Conservation (phyloP, 148 eudicot genomes). For the Persicaria tinctoria region DNA sequence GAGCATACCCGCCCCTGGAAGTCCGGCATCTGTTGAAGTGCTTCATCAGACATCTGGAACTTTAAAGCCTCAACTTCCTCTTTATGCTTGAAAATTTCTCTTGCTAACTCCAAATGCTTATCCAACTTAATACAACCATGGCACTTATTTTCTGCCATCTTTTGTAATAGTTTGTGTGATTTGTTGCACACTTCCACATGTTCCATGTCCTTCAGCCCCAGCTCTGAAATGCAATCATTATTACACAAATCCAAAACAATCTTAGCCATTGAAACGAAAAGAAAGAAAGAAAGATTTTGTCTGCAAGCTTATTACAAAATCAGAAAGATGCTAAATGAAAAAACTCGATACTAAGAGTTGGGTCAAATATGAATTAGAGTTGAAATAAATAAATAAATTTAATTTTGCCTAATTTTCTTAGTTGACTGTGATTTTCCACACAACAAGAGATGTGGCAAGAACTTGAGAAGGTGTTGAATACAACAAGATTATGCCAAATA, state of each 20-base stretch:
- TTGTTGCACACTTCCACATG: slow-evolving; percentile 57
- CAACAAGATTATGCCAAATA: background rate
- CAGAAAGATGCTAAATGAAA: background rate
- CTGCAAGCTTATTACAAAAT: background rate
- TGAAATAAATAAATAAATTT: background rate
- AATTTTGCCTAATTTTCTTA: background rate
- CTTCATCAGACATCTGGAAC: slow-evolving; percentile 97
- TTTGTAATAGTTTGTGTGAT: slow-evolving; percentile 56
- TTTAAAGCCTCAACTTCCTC: slow-evolving; percentile 68
- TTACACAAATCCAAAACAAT: slow-evolving; percentile 4
- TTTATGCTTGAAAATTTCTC: slow-evolving; percentile 52
- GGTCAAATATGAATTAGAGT: background rate
- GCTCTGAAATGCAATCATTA: slow-evolving; percentile 44
- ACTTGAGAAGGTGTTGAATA: background rate
- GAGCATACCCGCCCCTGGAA: slow-evolving; percentile 92
- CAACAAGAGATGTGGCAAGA: background rate
- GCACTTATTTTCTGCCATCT: slow-evolving; percentile 85
- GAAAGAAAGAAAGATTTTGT: background rate
- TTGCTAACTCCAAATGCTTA: slow-evolving; percentile 66
- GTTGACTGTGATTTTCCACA: too few relatives aligned
- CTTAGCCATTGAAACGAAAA: background rate
- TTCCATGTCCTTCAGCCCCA: slow-evolving; percentile 65
- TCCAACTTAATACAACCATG: slow-evolving; percentile 87
- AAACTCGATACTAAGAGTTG: background rate
- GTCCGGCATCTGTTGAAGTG: slow-evolving; percentile 97